Conservation (phyloP, 192 early-diverging fungal species). For the Coemansia sp. region DNA sequence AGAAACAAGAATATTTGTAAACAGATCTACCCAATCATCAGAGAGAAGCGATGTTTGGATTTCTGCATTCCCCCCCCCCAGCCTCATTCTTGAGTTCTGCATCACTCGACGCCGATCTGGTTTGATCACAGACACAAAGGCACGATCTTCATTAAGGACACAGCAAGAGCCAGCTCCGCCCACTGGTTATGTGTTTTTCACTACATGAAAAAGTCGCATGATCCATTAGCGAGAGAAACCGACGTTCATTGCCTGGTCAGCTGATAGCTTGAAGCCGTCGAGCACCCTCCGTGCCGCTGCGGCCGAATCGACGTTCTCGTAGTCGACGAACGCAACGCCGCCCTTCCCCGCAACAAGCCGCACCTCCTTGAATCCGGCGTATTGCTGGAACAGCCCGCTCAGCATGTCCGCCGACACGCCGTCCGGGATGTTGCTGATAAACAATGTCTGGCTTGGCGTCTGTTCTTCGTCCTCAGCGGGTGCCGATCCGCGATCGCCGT, state of each 20-base stretch:
- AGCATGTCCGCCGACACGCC: constrained; percentile 35
- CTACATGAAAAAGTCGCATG: not conserved
- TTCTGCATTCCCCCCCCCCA: not conserved
- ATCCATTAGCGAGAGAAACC: constrained; percentile 30
- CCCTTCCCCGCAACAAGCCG: constrained; percentile 31
- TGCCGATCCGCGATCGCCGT: not conserved
- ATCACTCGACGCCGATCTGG: not conserved
- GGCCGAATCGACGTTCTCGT: constrained; percentile 30
- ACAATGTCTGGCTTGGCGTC: constrained; percentile 34
- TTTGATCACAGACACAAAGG: not conserved
- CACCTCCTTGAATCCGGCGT: constrained; percentile 46
- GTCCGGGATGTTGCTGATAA: constrained; percentile 45
- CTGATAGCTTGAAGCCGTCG: constrained; percentile 39
- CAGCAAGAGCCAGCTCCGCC: no score
- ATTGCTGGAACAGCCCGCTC: constrained; percentile 47
- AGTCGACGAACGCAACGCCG: constrained; percentile 52
- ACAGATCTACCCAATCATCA: constrained; percentile 44
- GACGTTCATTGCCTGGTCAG: constrained; percentile 36
- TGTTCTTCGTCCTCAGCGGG: not conserved
- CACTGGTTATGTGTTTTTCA: not conserved
- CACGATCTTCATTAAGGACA: no score
- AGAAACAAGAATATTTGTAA: constrained; percentile 14
- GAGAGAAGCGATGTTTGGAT: not conserved
- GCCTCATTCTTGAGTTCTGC: not conserved
- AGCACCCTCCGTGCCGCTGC: constrained; percentile 42